These are phyloP conservation scores for Solanum virginianum DNA, from an alignment of 257 asterid species.

Conservation along the genomic window DNA sequence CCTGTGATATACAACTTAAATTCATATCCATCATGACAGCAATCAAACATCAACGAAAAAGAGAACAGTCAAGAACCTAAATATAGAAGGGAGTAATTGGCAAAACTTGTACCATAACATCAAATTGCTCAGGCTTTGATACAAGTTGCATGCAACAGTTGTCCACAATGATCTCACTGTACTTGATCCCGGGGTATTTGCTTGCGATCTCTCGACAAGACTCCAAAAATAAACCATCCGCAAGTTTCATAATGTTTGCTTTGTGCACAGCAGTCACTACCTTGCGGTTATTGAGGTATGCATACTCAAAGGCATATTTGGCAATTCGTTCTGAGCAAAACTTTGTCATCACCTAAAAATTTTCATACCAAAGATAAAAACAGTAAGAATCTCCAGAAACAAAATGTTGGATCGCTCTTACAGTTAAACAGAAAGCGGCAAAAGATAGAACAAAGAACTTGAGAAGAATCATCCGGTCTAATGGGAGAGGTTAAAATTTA, in stretches of 20 bases:
- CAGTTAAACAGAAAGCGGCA: neutral
- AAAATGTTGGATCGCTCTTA: neutral
- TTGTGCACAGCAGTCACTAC: constrained; percentile 95
- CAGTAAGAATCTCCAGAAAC: neutral
- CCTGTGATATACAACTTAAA: constrained; percentile 33
- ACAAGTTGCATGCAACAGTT: constrained; percentile 99
- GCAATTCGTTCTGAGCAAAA: constrained; percentile 97
- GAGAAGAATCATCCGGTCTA: neutral
- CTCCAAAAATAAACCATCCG: constrained; percentile 91
- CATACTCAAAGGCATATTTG: constrained; percentile 93
- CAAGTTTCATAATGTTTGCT: constrained; percentile 98
- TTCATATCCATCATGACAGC: neutral
- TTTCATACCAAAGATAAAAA: neutral
- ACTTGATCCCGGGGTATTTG: constrained; percentile 81
- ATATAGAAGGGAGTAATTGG: neutral
- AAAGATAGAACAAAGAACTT: neutral
- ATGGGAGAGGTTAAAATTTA: neutral
- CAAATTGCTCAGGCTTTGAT: constrained; percentile 98
- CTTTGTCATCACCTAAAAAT: constrained; percentile 81
- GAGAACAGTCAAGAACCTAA: neutral
- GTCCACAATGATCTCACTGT: constrained; percentile 88
- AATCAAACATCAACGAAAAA: neutral
- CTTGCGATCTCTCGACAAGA: constrained; percentile 96
- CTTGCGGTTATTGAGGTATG: constrained; percentile 93
- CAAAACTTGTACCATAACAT: constrained; percentile 66